These are phyloP conservation scores for Gossypium aridum DNA, from an alignment of 441 rosid genomes.

Conservation along the genomic window DNA sequence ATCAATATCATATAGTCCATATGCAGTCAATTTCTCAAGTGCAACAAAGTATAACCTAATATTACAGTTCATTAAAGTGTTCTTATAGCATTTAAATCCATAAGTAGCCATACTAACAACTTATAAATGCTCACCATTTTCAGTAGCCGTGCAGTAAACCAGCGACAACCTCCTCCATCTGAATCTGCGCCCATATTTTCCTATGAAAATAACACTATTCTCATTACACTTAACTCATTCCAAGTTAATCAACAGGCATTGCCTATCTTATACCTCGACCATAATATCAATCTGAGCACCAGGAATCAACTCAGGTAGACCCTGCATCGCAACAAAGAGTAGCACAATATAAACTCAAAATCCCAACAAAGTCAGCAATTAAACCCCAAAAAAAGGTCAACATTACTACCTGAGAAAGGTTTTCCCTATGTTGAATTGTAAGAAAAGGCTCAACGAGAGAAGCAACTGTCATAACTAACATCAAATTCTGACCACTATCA, in stretches of 20 bases:
- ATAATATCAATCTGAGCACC: slow-evolving; percentile 68
- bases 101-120: not conserved
- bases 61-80: not conserved
- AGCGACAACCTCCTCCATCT: slow-evolving; percentile 35
- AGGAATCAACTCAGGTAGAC: slow-evolving; percentile 58
- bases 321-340: slow-evolving; percentile 34
- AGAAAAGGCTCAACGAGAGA: slow-evolving; percentile 84
- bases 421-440: slow-evolving; percentile 34
- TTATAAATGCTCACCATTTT: slow-evolving; percentile 44
- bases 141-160: slow-evolving; percentile 57
- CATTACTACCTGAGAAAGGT: slow-evolving; percentile 43
- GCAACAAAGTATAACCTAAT: not conserved
- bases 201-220: slow-evolving; percentile 31
- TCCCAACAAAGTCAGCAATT: slow-evolving; percentile 4
- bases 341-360: slow-evolving; percentile 4
- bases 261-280: slow-evolving; percentile 56
- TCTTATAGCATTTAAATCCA: slow-evolving; percentile 5
- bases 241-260: slow-evolving; percentile 16
- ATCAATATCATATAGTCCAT: slow-evolving; percentile 11
- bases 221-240: slow-evolving; percentile 9
- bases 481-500: slow-evolving; percentile 24
- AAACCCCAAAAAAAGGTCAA: not conserved
- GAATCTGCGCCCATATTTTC: slow-evolving; percentile 22
- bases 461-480: slow-evolving; percentile 72
- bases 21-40: not conserved